A percentile compares a stretch with the other conserved stretches of the same genome.
These are phyloP conservation scores for Auriscalpium orientale DNA, from an alignment of 768 basidiomycete genomes.

Conservation along the genomic window DNA sequence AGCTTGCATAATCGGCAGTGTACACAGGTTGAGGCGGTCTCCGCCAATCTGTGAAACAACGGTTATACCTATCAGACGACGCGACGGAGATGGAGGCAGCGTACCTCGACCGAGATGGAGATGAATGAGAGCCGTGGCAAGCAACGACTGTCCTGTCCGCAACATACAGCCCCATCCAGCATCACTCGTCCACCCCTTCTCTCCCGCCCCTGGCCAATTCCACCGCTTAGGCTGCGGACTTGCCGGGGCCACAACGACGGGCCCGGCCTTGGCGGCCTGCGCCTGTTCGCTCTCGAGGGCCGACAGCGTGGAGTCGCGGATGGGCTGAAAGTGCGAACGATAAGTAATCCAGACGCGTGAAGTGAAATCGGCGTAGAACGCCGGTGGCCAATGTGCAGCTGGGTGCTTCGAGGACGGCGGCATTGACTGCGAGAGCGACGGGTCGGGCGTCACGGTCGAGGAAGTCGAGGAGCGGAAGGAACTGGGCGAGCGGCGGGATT, in stretches of 20 bases:
- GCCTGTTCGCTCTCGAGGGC: constrained; percentile 28
- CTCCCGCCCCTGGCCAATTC: constrained; percentile 55
- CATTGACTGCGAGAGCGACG: constrained; percentile 30
- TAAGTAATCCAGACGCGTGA: constrained; percentile 90
- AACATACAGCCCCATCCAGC: constrained; percentile 92
- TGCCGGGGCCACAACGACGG: constrained; percentile 6
- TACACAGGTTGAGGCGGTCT: constrained; percentile 54
- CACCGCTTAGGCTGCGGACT: constrained; percentile 47
- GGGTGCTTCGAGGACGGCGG: constrained; percentile 20
- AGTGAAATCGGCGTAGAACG: constrained; percentile 85
- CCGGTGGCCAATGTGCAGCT: constrained; percentile 53
- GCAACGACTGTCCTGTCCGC: constrained; percentile 74
- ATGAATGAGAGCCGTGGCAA: constrained; percentile 73
- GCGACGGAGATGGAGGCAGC: constrained; percentile 17
- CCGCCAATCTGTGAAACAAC: constrained; percentile 63
- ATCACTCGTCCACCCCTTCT: constrained; percentile 80
- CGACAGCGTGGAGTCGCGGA: constrained; percentile 52
- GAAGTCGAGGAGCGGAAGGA: constrained; percentile 42
- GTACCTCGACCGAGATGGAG: constrained; percentile 69
- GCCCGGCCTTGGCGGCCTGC: constrained; percentile 16
- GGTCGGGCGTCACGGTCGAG: constrained; percentile 27
- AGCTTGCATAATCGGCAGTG: constrained; percentile 69
- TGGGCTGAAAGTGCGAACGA: constrained; percentile 78
- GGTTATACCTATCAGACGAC: background rate
- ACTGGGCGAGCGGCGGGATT: constrained; percentile 36